Evolutionary conservation across 805 yeast genomes (phyloP).

Genomic region (Deakozyma indianensis): DNA sequence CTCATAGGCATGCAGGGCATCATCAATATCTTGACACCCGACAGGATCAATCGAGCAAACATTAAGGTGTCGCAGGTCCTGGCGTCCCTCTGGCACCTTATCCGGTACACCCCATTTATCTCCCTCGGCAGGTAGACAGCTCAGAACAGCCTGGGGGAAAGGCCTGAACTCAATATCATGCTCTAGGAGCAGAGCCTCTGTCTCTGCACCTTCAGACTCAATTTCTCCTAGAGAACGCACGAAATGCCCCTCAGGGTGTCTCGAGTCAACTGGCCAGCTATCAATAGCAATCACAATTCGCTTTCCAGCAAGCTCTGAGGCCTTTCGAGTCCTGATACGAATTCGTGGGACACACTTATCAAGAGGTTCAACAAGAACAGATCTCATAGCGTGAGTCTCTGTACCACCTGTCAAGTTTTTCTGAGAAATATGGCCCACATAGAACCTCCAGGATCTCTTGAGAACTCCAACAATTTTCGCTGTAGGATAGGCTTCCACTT

Average conservation of each 20-base stretch:
- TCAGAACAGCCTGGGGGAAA: slow-evolving; percentile 80
- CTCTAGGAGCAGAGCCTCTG: slow-evolving; percentile 84
- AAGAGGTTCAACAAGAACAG: slow-evolving; percentile 77
- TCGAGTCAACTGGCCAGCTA: slow-evolving; percentile 75
- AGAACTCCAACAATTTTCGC: slow-evolving; percentile 80
- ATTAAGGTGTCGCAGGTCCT: slow-evolving; percentile 74
- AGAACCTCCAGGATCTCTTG: slow-evolving; percentile 88
- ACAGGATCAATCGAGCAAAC: slow-evolving; percentile 98
- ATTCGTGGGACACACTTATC: slow-evolving; percentile 80
- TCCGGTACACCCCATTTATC: slow-evolving; percentile 82
- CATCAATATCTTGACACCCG: slow-evolving; percentile 96
- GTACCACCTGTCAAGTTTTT: not conserved
- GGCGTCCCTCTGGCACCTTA: slow-evolving; percentile 42
- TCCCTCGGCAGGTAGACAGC: slow-evolving; percentile 87
- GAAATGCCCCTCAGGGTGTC: slow-evolving; percentile 89
- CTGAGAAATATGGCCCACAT: slow-evolving; percentile 68
- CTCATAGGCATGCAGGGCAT: slow-evolving; percentile 78
- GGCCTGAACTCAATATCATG: slow-evolving; percentile 97
- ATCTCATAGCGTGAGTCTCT: slow-evolving; percentile 57
- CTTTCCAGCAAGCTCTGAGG: slow-evolving; percentile 68
- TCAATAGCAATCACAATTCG: slow-evolving; percentile 89
- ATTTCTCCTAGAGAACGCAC: slow-evolving; percentile 79
- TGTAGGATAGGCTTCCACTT: slow-evolving; percentile 64
- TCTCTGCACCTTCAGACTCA: slow-evolving; percentile 89
- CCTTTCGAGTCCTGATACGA: slow-evolving; percentile 76